Base-by-base conservation (phyloP, 306 rosid species). In the Cicer chorassanicum region DNA sequence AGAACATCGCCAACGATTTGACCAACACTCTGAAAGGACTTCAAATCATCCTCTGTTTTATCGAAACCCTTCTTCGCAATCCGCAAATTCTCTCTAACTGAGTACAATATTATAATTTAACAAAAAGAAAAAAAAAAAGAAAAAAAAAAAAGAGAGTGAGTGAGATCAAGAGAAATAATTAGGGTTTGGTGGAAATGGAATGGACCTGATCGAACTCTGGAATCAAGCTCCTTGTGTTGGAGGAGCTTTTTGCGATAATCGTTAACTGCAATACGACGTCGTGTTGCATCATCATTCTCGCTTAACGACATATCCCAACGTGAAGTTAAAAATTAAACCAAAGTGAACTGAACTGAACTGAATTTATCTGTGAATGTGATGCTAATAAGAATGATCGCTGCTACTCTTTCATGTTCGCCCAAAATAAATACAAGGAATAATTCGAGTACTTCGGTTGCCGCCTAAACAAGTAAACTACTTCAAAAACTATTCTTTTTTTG, bases 21-120 rank as follows among this genome's bases (percentile, higher is more conserved):
- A 9, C 96, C 97, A 88, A 85, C 90, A 63, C 90, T 84, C 56
- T 88, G 96, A 67, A 90, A 86, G 8, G 90, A 87, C 86, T 88
- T 87, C 84, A 92, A 76, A 74, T 92, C 96, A 82, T 90, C 92
- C 76, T 88, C 93, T 38, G 96, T 87, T 78, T 88, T 92, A 72
- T 72, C 73, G 76, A 85, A 92, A 49, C 84, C 97, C 60, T 86
- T 86, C 84, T 83, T 92, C 1, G 92, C 74, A 64, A 21, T 70
- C 74, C 88, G 82, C 78, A 87, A 78, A 40, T 86, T 83, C 43
- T 88, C 93, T 76, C 88, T 71, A 60, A 80, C 97, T 92, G 93
- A 44, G 8, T 2, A 43, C 34, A 73, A 4, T 4, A 57, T 40
- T 6, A 54, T 1, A 9, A 19, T 18, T 65, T 5, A 13, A 45